Base-by-base conservation (phyloP, 805 yeast species). In the Candida germanica region DNA sequence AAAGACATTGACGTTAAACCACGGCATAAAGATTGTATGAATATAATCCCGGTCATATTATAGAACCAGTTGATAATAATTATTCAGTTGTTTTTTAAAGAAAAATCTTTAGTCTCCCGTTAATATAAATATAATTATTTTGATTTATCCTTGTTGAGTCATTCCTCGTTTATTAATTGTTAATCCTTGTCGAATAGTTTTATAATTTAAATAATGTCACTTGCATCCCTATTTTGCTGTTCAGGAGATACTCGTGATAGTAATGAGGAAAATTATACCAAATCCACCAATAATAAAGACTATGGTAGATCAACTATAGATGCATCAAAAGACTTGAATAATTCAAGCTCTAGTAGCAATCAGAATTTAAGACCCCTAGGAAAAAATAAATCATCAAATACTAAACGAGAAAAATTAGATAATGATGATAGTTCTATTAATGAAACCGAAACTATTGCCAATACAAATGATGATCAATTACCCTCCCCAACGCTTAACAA, bases 391-490 rank as follows among this genome's bases (percentile, higher is more conserved):
- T 16, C 38, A 21, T 36, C 31, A 16, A 39, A 35, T 28, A 37
- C 27, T 12, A 59, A 54, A 33, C 56, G 54, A 28, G 60, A 60
- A 23, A 44, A 53, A 33, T 32, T 56, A 28, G 71, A 63, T 30
- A 69, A 58, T 17, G 71, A 64, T 29, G 71, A 64, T 29, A 51
- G 61, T 36, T 61, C 69, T 4, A 49, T 59, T 14, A 61, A 62
- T 41, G 71, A 66, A 38, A 61, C 70, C 12, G 73, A 64, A 39
- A 66, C 71, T 12, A 61, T 65, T 26, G 61, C 69, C 19, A 61
- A 63, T 46, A 42, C 49, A 6, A 39, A 41, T 25, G 48, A 39
- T 13, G 46, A 42, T 13, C 40, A 34, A 39, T 20, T 34, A 35
- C 11, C 32, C 9, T 24, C 38, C 17, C 16, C 43, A 14, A 12